Base-by-base conservation (phyloP, 805 yeast species). In the Lipomyces starkeyi region DNA sequence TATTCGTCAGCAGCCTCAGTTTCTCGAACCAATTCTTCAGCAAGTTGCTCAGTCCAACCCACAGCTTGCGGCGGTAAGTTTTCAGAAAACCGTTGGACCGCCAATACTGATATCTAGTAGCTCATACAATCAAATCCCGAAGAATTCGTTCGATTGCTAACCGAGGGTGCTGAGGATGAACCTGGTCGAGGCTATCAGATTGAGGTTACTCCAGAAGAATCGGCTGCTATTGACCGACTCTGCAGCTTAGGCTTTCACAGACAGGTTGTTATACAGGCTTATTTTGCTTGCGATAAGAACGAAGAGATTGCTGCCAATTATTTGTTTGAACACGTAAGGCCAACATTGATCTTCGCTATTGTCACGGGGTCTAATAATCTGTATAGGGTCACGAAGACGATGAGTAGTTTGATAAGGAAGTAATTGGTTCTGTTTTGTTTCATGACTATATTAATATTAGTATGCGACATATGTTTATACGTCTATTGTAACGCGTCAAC, bases 281-380 rank as follows among this genome's bases (percentile, higher is more conserved):
- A 91, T 81, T 88, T 95, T 84, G 98, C 98, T 55, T 95, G 99
- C 80, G 99, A 95, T 76, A 94, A 93, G 81, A 92, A 95, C 80
- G 99, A 95, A 82, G 97, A 94, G 82, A 86, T 91, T 75, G 93
- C 99, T 56, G 99, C 98, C 27, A 95, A 95, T 81, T 86, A 92
- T 76, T 83, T 95, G 74, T 91, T 95, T 63, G 84, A 81, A 74
- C 81, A 82, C 65, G 83, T 67, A 49, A 22, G 71, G 58, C 11
- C 34, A 22, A 7, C 14, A 5, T 27, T 11, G n/a, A 20, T 22
- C 11, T 29, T 14, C n/a, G 35, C 9, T n/a, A 32, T 53, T 35
- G 35, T 35, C 22, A 11, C 13, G 11, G 34, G 20, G n/a, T 34
- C 58, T 49, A 27, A 59, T 54, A 56, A 27, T 29, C 43, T 32